These are phyloP conservation scores for Jatropha curcas DNA, from an alignment of 345 rosid genomes.

Conservation along the genomic window DNA sequence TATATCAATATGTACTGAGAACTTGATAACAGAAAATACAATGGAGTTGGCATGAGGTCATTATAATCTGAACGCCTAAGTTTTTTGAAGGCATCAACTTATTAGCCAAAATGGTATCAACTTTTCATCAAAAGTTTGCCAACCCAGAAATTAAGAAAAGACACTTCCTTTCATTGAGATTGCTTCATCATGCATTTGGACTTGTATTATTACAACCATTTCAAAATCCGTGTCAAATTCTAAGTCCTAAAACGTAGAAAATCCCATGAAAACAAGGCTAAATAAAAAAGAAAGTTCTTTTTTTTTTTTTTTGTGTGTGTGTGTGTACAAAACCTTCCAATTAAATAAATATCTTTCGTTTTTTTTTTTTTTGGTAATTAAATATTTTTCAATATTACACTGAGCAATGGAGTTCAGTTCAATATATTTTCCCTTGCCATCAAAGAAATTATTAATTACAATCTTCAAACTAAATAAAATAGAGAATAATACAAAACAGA, in stretches of 20 bases:
- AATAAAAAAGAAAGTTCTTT: no score
- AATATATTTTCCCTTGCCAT: not conserved
- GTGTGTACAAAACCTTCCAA: no score
- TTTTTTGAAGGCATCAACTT: not conserved
- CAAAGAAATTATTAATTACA: not conserved
- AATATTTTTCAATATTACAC: not conserved
- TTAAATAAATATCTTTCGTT: not conserved
- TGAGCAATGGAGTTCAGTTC: not conserved
- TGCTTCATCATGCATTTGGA: not conserved
- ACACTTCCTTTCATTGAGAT: not conserved
- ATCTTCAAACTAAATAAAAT: not conserved
- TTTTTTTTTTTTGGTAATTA: no score
- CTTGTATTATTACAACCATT: no score
- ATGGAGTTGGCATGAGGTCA: not conserved
- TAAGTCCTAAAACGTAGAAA: not conserved
- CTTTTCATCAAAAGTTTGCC: not conserved
- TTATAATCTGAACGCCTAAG: not conserved
- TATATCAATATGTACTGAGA: not conserved
- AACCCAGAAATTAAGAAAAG: slow-evolving; percentile 7
- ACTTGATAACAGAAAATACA: not conserved
- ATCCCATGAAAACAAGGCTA: not conserved
- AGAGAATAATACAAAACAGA: no score
- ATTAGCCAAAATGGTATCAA: not conserved
- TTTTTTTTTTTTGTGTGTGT: no score
- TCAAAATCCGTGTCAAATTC: not conserved